Evolutionary conservation across 495 filamentous ascomycete species (phyloP).

Genomic region (Aspergillus carlsbadensis): DNA sequence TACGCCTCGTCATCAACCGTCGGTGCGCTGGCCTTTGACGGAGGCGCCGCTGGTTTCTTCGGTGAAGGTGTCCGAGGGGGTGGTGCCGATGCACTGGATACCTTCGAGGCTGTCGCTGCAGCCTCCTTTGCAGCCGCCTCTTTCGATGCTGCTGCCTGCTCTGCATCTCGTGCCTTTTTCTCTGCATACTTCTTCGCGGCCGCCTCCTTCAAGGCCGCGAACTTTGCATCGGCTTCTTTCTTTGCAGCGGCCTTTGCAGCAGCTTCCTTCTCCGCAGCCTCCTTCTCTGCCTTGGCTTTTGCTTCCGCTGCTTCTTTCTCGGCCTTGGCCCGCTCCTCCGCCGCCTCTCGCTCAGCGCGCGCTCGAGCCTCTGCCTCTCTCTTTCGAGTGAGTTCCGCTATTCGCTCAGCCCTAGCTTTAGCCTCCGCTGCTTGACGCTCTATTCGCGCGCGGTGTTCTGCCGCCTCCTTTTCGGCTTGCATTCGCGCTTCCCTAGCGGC

Average conservation of each 20-base stretch:
- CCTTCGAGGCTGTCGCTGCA: conserved; percentile 26
- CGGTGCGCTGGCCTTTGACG: conserved; percentile 56
- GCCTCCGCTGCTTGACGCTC: conserved; percentile 31
- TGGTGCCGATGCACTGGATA: conserved; percentile 29
- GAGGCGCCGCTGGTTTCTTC: conserved; percentile 56
- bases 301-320: conserved; percentile 42
- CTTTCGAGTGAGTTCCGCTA: conserved; percentile 28
- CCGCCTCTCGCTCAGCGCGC: conserved; percentile 38
- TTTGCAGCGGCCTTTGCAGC: conserved; percentile 44
- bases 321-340: conserved; percentile 38
- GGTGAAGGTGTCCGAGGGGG: conserved; percentile 49
- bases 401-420: conserved; percentile 27
- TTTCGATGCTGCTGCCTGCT: too few species aligned
- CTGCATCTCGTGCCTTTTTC: conserved; percentile 44
- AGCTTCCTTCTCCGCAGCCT: conserved; percentile 46
- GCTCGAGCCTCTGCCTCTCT: conserved; percentile 27
- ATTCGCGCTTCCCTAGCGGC: conserved; percentile 48
- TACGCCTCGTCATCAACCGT: conserved; percentile 65
- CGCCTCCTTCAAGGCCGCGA: conserved; percentile 46
- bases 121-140: conserved; percentile 31
- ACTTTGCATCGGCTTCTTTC: conserved; percentile 48
- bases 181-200: conserved; percentile 46
- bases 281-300: conserved; percentile 37
- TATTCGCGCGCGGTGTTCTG: conserved; percentile 20
- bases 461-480: conserved; percentile 35